phyloP scores from a whole-genome alignment of 495 filamentous ascomycete species.

The Haplographium delicatum region DNA sequence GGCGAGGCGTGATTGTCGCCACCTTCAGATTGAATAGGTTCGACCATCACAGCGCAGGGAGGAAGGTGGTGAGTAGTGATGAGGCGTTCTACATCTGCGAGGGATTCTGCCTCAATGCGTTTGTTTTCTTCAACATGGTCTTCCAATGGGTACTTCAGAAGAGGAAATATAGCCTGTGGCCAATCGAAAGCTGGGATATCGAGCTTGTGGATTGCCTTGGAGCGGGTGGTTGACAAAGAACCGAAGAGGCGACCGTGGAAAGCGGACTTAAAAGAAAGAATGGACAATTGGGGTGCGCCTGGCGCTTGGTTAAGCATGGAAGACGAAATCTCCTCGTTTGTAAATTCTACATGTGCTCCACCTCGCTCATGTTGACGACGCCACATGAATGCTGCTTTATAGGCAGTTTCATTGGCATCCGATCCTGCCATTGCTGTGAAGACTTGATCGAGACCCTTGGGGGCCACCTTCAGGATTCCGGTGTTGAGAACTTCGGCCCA shows the following conservation, averaged over 20 bases:
- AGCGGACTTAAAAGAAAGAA: conserved; percentile 85
- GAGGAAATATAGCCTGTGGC: conserved; percentile 92
- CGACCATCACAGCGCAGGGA: conserved; percentile 84
- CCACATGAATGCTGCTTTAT: conserved; percentile 99
- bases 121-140: conserved; percentile 78
- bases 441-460: conserved; percentile 88
- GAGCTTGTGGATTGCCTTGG: conserved; percentile 96
- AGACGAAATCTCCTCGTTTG: conserved; percentile 68
- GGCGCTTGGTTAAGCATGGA: conserved; percentile 84
- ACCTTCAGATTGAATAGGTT: conserved; percentile 97
- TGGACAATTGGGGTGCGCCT: conserved; percentile 78
- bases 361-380: conserved; percentile 84
- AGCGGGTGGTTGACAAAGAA: conserved; percentile 85
- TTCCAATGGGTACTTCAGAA: conserved; percentile 86
- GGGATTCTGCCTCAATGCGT: conserved; percentile 74
- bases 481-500: conserved; percentile 82
- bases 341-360: conserved; percentile 76
- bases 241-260: conserved; percentile 98
- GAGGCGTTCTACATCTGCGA: conserved; percentile 82
- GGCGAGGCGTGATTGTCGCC: conserved; percentile 98
- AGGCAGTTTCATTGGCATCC: conserved; percentile 98
- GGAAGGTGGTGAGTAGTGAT: conserved; percentile 80
- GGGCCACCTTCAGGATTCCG: conserved; percentile 84
- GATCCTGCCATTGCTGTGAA: conserved; percentile 96
- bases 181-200: conserved; percentile 98